Conservation (phyloP, 352 stramenopile genomes). For the Phytopythium ostracodes region DNA sequence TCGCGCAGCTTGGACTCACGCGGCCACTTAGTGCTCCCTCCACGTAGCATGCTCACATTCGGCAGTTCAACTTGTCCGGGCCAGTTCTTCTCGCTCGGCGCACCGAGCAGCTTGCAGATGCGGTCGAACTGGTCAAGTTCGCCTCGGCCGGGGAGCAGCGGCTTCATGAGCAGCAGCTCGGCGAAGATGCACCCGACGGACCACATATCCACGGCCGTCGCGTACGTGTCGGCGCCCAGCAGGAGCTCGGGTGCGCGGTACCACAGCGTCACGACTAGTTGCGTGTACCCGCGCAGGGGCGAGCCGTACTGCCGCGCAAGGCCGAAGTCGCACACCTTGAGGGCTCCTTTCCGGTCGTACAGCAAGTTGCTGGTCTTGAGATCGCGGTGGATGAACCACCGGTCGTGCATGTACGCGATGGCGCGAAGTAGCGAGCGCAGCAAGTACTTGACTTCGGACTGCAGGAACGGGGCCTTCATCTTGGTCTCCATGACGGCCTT, state of each 20-base stretch:
- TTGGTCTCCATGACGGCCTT: constrained; percentile 84
- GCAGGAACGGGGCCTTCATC: constrained; percentile 77
- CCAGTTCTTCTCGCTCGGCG: constrained; percentile 90
- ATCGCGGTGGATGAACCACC: constrained; percentile 94
- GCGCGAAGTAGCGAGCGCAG: constrained; percentile 90
- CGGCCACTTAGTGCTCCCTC: constrained; percentile 62
- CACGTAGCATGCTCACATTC: constrained; percentile 41
- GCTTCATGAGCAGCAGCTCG: constrained; percentile 93
- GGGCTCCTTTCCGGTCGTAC: constrained; percentile 79
- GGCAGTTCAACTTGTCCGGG: constrained; percentile 66
- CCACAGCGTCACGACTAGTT: constrained; percentile 94
- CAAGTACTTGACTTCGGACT: constrained; percentile 93
- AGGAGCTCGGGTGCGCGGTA: constrained; percentile 94
- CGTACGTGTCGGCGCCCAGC: constrained; percentile 91
- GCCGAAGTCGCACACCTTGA: constrained; percentile 88
- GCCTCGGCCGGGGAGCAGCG: constrained; percentile 89
- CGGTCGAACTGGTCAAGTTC: constrained; percentile 97
- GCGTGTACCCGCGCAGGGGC: constrained; percentile 79
- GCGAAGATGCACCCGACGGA: constrained; percentile 95
- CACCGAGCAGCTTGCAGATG: constrained; percentile 94
- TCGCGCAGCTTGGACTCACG: constrained; percentile 64
- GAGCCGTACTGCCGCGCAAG: constrained; percentile 80
- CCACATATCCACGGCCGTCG: constrained; percentile 96
- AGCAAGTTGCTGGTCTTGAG: constrained; percentile 98
- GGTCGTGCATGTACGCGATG: constrained; percentile 89